phyloP scores from a whole-genome alignment of 768 basidiomycete species.

The Tricholoma bakamatsutake region DNA sequence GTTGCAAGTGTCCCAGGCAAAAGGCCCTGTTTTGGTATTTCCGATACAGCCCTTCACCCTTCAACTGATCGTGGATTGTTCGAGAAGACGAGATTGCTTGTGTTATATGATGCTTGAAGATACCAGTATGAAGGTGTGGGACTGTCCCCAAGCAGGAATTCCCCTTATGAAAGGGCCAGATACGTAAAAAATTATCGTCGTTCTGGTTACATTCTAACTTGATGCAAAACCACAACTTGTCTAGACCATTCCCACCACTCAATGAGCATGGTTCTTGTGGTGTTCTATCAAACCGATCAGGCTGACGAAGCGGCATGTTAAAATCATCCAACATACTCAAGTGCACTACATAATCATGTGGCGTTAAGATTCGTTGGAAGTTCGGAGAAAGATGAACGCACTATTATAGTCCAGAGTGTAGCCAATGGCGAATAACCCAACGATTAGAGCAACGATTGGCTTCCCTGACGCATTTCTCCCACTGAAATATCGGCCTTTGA shows the following conservation, averaged over 20 bases:
- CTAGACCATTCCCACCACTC: slow-evolving; percentile 14
- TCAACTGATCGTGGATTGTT: not conserved
- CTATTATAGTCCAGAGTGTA: slow-evolving; percentile 90
- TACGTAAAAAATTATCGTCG: not conserved
- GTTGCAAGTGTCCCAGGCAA: not conserved
- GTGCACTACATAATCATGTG: slow-evolving; percentile 51
- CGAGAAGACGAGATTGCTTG: not conserved
- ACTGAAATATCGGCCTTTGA: slow-evolving; percentile 79
- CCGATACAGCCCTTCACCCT: not conserved
- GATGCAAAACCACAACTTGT: slow-evolving; percentile 3
- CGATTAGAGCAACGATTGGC: slow-evolving; percentile 59
- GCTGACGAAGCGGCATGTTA: not conserved
- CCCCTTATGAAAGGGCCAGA: not conserved
- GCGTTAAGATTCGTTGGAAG: slow-evolving; percentile 5
- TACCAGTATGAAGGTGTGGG: not conserved
- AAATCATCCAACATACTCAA: slow-evolving; percentile 52
- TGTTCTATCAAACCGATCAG: slow-evolving; percentile 51
- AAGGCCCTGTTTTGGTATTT: not conserved
- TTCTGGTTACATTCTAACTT: slow-evolving; percentile 11
- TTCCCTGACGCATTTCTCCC: slow-evolving; percentile 80
- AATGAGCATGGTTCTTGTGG: slow-evolving; percentile 90
- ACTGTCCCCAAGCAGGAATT: not conserved
- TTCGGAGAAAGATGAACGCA: slow-evolving; percentile 36
- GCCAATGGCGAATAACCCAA: slow-evolving; percentile 66
- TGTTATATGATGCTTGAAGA: too few relatives aligned